phyloP scores from a whole-genome alignment of 768 basidiomycete genomes.

The Lactarius trivialis region DNA sequence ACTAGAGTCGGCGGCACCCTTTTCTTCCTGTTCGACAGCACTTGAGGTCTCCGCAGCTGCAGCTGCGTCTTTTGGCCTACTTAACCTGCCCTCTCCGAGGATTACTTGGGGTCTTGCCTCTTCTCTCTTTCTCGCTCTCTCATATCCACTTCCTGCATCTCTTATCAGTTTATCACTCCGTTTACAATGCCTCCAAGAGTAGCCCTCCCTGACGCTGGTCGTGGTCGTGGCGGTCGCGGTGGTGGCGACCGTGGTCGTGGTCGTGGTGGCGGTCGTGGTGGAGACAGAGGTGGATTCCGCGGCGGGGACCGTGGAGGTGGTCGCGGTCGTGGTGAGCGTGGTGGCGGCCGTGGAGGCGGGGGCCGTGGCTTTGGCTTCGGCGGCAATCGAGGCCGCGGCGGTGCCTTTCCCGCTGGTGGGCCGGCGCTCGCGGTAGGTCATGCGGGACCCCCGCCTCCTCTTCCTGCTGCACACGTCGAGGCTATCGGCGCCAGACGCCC shows the following conservation, averaged over 20 bases:
- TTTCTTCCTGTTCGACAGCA: background rate
- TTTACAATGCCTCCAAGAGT: background rate
- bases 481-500: constrained; percentile 64
- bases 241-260: background rate
- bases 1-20: background rate
- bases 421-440: background rate
- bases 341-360: constrained; percentile 24
- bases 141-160: fast-evolving
- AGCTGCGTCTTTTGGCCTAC: background rate
- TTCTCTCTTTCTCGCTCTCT: background rate
- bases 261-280: background rate
- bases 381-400: background rate
- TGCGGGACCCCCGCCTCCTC: background rate
- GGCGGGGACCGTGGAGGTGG: background rate
- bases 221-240: background rate
- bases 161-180: background rate
- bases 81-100: background rate
- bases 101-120: background rate
- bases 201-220: background rate
- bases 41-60: background rate
- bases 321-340: constrained; percentile 18
- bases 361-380: background rate
- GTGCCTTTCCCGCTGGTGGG: background rate
- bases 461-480: constrained; percentile 34
- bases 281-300: background rate